phyloP scores from a whole-genome alignment of 2,329 filamentous ascomycete genomes.

The Thelonectria rubi region DNA sequence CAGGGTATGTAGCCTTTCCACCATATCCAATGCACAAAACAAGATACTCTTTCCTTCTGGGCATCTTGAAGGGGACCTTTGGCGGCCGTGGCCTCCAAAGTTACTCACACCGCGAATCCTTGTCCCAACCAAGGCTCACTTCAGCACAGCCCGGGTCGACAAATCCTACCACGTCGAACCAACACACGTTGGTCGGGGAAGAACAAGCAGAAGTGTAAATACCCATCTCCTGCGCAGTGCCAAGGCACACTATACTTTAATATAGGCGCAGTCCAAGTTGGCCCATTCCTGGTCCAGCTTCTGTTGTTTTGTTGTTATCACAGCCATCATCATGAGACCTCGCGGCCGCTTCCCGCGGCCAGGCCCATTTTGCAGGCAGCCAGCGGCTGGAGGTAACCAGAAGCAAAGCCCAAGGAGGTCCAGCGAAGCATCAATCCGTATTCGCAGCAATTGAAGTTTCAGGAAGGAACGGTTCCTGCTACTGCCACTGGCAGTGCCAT shows the following conservation, averaged over 20 bases:
- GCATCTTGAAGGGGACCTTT: too few species aligned
- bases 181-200: neutral
- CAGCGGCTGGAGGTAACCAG: too few species aligned
- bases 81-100: neutral
- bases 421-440: too few species aligned
- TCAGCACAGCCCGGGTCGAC: neutral
- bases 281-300: too few species aligned
- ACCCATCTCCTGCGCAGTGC: neutral
- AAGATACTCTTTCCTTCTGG: too few species aligned
- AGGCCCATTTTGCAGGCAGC: neutral
- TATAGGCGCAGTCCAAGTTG: too few species aligned
- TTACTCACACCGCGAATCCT: neutral
- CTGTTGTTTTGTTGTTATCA: neutral
- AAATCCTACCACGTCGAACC: neutral
- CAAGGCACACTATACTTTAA: too few species aligned
- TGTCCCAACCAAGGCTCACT: neutral
- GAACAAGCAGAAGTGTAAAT: neutral
- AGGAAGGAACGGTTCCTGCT: too few species aligned
- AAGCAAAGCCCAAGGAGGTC: too few species aligned
- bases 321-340: neutral
- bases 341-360: neutral
- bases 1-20: too few species aligned
- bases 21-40: too few species aligned
- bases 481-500: neutral
- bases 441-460: too few species aligned